A percentile compares a stretch with the other conserved stretches of the same genome.
Conservation (phyloP, 192 early-diverging fungal genomes). For the Coemansia reversa region DNA sequence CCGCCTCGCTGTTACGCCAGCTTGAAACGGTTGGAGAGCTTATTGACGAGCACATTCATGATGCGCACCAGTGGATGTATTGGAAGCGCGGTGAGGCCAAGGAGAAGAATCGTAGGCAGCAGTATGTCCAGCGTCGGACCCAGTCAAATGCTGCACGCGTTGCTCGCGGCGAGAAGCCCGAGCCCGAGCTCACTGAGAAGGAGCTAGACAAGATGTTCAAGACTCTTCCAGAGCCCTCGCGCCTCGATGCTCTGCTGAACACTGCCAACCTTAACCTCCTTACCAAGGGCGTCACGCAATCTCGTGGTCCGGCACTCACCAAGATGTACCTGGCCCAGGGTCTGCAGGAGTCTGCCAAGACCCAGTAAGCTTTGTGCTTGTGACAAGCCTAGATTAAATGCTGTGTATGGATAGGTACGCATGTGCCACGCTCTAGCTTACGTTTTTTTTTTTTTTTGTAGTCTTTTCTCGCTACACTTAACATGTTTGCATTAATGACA, state of each 20-base stretch:
- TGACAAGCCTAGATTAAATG: too few species aligned
- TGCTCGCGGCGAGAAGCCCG: conserved; percentile 63
- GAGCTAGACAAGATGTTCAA: conserved; percentile 63
- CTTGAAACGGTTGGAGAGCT: conserved; percentile 85
- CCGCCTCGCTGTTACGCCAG: conserved; percentile 35
- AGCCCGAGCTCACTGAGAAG: conserved; percentile 74
- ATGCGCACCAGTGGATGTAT: conserved; percentile 89
- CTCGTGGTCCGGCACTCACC: conserved; percentile 89
- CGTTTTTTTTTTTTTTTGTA: too few species aligned
- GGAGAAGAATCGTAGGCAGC: conserved; percentile 78
- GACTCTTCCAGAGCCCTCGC: conserved; percentile 81
- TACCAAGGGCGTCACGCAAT: conserved; percentile 89
- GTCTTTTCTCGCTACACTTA: too few species aligned
- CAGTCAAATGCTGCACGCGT: conserved; percentile 72
- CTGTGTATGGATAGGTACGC: background rate
- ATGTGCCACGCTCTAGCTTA: background rate
- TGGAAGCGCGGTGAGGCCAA: conserved; percentile 91
- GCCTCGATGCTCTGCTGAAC: conserved; percentile 86
- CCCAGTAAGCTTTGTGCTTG: background rate
- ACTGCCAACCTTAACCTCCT: conserved; percentile 91
- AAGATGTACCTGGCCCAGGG: conserved; percentile 85
- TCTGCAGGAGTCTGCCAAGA: conserved; percentile 55
- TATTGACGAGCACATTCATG: conserved; percentile 88
- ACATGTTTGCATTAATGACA: too few species aligned
- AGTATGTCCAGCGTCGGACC: conserved; percentile 61